Evolutionary conservation across 2,329 filamentous ascomycete species (phyloP).

Genomic region (Hymenoscyphus scutula): DNA sequence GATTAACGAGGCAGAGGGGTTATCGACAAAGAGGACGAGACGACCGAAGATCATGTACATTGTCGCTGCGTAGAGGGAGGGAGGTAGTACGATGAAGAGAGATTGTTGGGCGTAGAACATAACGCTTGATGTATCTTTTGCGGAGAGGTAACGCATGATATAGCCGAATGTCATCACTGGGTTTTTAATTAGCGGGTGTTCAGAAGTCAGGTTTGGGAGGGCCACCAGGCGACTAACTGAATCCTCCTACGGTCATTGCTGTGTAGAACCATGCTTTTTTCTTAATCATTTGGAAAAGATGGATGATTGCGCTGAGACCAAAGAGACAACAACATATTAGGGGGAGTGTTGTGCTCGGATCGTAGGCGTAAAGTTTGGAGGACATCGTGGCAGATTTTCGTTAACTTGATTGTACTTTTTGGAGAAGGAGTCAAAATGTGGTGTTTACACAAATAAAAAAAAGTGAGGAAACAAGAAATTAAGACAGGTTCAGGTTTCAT

Average conservation of each 20-base stretch:
- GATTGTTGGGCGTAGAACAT: slow-evolving; percentile 33
- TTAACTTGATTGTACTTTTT: too few relatives aligned
- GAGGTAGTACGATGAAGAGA: slow-evolving; percentile 33
- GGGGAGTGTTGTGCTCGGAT: too few relatives aligned
- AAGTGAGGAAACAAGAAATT: too few relatives aligned
- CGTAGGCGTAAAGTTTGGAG: too few relatives aligned
- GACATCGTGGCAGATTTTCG: too few relatives aligned
- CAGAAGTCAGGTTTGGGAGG: not conserved
- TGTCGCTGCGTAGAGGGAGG: slow-evolving; percentile 35
- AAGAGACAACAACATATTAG: too few relatives aligned
- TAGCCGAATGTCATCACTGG: slow-evolving; percentile 30
- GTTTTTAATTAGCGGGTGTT: not conserved
- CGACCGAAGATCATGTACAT: slow-evolving; percentile 36
- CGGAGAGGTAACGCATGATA: slow-evolving; percentile 20
- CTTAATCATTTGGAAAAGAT: too few relatives aligned
- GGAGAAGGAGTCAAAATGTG: too few relatives aligned
- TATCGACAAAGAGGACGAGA: slow-evolving; percentile 24
- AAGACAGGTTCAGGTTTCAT: too few relatives aligned
- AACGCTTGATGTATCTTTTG: slow-evolving; percentile 33
- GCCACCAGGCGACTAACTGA: slow-evolving; percentile 20
- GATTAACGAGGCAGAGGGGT: slow-evolving; percentile 37
- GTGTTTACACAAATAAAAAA: too few relatives aligned
- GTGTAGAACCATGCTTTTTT: slow-evolving; percentile 10
- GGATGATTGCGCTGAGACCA: too few relatives aligned
- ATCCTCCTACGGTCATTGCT: slow-evolving; percentile 16